A percentile compares a stretch with the other conserved stretches of the same genome.
Conservation (phyloP, 192 early-diverging fungal species). For the Coemansia sp. region DNA sequence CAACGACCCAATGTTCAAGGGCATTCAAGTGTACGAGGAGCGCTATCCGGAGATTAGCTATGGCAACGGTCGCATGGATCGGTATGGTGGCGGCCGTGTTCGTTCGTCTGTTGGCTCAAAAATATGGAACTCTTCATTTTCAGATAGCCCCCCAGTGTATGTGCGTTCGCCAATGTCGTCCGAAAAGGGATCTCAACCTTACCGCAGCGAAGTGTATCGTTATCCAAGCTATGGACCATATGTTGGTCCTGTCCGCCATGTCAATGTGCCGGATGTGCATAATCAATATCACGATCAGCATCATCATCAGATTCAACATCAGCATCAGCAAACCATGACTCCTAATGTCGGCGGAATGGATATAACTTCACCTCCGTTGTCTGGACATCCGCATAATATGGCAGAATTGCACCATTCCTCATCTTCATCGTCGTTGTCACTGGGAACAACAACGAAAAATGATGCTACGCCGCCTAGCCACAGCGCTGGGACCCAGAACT, state of each 20-base stretch:
- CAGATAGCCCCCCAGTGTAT: conserved; percentile 27
- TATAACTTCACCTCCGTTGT: not conserved
- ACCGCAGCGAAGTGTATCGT: conserved; percentile 38
- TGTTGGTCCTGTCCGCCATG: conserved; percentile 36
- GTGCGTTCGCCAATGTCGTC: conserved; percentile 31
- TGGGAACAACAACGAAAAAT: not conserved
- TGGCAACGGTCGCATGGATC: conserved; percentile 34
- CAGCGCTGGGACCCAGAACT: conserved; percentile 1
- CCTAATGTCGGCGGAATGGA: not conserved
- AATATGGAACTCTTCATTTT: conserved; percentile 22
- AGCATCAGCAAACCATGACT: too few relatives aligned
- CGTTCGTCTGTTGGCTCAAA: conserved; percentile 20
- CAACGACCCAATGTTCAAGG: conserved; percentile 62
- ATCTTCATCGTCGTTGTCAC: not conserved
- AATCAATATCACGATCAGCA: not conserved
- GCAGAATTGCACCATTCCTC: not conserved
- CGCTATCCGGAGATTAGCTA: conserved; percentile 76
- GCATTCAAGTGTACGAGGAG: conserved; percentile 69
- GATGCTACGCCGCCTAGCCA: not conserved
- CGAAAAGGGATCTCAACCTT: conserved; percentile 27
- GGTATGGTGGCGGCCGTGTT: conserved; percentile 29
- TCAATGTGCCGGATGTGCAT: conserved; percentile 17
- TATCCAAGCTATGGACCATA: conserved; percentile 50
- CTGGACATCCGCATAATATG: not conserved
- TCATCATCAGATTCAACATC: too few relatives aligned